Percentiles rank a stretch among this genome's conserved stretches.
phyloP scores from a whole-genome alignment of 371 early-diverging fungal species.

The Apophysomyces elegans region DNA sequence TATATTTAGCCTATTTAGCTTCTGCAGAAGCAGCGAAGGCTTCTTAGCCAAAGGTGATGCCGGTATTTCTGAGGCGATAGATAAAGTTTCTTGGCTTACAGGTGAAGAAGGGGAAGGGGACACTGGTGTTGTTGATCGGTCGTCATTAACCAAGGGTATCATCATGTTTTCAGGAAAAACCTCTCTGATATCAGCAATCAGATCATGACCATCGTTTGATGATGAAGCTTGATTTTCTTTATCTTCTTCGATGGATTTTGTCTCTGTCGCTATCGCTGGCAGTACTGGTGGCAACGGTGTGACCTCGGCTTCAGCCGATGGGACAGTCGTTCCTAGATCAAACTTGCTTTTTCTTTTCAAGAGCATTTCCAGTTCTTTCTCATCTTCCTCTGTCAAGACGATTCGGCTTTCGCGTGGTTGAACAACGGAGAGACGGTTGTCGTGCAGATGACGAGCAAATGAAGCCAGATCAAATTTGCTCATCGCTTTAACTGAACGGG shows the following conservation, averaged over 20 bases:
- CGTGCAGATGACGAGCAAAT: constrained; percentile 39
- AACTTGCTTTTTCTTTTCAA: constrained; percentile 25
- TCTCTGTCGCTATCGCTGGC: background rate
- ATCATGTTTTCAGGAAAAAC: constrained; percentile 1
- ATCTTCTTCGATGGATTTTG: background rate
- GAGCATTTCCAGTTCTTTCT: constrained; percentile 37
- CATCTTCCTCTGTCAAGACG: constrained; percentile 49
- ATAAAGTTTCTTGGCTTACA: too few species aligned
- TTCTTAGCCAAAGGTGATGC: constrained; percentile 14
- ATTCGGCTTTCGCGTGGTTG: constrained; percentile 39
- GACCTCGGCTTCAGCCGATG: background rate
- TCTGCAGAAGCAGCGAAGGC: constrained; percentile 24
- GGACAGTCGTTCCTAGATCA: background rate
- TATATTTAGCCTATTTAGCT: constrained; percentile 8
- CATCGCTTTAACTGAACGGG: background rate
- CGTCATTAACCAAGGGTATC: background rate
- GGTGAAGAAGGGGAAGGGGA: too few species aligned
- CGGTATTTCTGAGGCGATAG: background rate
- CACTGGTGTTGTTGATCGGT: background rate
- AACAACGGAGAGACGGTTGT: constrained; percentile 34
- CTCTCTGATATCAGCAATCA: background rate
- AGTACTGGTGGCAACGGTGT: constrained; percentile 10
- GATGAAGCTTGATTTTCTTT: background rate
- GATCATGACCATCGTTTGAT: background rate
- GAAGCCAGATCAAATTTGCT: constrained; percentile 34